Evolutionary conservation across 139 green algal genomes (phyloP).

Genomic region (Penium margaritaceum): DNA sequence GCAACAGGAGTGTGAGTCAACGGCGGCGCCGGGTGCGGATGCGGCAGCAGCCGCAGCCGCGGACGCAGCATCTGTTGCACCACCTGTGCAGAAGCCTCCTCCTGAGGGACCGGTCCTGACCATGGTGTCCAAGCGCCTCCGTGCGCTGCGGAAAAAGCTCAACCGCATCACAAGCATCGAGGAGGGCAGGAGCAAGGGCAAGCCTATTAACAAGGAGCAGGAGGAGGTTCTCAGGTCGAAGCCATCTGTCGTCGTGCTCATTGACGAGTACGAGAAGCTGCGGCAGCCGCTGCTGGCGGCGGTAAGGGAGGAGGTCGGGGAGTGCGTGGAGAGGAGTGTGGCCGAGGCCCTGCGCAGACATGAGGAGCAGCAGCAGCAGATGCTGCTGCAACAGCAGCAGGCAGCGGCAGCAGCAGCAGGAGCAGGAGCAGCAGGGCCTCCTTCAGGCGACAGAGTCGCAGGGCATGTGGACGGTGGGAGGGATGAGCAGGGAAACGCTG

Average conservation of each 20-base stretch:
- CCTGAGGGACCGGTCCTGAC: slow-evolving; percentile 10
- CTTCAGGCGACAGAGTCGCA: too few relatives aligned
- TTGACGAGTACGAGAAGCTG: slow-evolving; percentile 32
- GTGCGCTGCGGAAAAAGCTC: slow-evolving; percentile 22
- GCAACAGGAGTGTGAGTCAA: too few relatives aligned
- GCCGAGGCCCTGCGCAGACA: not conserved
- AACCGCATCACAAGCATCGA: slow-evolving; percentile 4
- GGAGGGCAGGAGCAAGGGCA: slow-evolving; percentile 11
- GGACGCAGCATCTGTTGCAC: too few relatives aligned
- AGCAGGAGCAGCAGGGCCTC: not conserved
- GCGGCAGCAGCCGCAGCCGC: too few relatives aligned
- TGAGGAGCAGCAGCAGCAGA: too few relatives aligned
- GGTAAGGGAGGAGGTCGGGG: slow-evolving; percentile 1
- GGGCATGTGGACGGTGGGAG: not conserved
- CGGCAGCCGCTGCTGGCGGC: slow-evolving; percentile 1
- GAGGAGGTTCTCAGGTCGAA: slow-evolving; percentile 24
- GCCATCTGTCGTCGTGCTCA: not conserved
- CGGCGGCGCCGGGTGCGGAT: too few relatives aligned
- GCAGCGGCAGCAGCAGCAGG: not conserved
- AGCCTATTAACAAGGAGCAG: slow-evolving; percentile 22
- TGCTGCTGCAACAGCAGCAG: slow-evolving; percentile 1
- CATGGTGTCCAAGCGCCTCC: slow-evolving; percentile 24
- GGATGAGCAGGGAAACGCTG: not conserved
- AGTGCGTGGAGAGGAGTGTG: not conserved
- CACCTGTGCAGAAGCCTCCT: too few relatives aligned